Conservation (phyloP, 371 early-diverging fungal genomes). For the Mucor irregularis region DNA sequence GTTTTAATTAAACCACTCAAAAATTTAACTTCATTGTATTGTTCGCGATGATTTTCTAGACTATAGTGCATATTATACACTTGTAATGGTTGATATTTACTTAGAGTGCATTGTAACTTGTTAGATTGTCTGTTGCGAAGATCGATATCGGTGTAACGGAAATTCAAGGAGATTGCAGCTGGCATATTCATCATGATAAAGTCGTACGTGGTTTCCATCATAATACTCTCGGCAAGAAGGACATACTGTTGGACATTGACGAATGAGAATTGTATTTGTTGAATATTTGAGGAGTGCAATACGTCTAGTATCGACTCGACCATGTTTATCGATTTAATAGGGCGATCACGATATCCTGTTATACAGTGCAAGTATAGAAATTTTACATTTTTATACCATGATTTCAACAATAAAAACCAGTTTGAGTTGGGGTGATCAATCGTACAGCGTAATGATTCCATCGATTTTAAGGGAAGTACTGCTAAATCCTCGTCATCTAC, state of each 20-base stretch:
- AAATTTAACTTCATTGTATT: neutral
- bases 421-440: conserved; percentile 7
- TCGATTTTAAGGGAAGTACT: neutral
- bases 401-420: conserved; percentile 4
- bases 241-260: neutral
- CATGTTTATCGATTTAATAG: neutral
- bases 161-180: too few relatives aligned
- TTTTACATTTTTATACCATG: neutral
- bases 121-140: too few relatives aligned
- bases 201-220: neutral
- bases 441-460: neutral
- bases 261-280: neutral
- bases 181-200: too few relatives aligned
- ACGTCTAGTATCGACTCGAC: neutral
- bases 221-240: neutral
- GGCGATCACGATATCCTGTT: neutral
- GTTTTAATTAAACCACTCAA: neutral
- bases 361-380: neutral
- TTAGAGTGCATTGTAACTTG: too few relatives aligned
- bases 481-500: neutral
- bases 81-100: neutral
- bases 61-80: neutral
- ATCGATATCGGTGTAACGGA: too few relatives aligned
- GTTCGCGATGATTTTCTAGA: neutral
- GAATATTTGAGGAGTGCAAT: neutral